phyloP scores from a whole-genome alignment of 2,329 filamentous ascomycete genomes.

The Calonectria crousiana region DNA sequence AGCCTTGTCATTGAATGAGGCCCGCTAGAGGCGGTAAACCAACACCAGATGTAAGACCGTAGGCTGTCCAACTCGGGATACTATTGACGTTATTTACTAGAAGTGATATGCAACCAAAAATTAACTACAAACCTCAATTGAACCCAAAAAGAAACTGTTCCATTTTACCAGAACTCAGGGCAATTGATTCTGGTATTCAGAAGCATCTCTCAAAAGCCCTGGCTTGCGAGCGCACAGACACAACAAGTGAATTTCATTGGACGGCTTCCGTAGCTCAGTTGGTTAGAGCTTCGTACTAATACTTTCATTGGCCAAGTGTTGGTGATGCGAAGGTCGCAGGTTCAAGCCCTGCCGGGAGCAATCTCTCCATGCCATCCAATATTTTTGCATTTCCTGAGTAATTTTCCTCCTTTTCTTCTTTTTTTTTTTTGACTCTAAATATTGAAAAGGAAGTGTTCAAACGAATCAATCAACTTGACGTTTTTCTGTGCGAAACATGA shows the following conservation, averaged over 20 bases:
- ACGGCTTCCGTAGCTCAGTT: slow-evolving; percentile 16
- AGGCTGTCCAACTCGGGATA: no score
- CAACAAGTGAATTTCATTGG: background rate
- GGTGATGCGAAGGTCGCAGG: slow-evolving; percentile 16
- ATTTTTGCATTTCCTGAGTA: background rate
- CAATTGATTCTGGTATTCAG: background rate
- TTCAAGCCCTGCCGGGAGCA: slow-evolving; percentile 16
- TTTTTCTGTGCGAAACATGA: no score
- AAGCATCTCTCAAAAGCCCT: background rate
- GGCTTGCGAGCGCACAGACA: background rate
- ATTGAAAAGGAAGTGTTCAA: no score
- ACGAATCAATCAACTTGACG: no score
- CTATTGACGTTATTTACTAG: no score
- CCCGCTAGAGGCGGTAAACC: no score
- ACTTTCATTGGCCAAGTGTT: background rate
- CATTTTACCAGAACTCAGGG: background rate
- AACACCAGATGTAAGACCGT: no score
- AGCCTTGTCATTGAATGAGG: no score
- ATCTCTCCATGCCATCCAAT: background rate
- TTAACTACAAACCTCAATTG: background rate
- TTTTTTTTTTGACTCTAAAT: background rate
- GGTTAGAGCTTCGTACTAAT: slow-evolving; percentile 18
- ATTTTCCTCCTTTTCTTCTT: background rate
- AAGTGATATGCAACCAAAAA: background rate
- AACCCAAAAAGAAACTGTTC: background rate